Evolutionary conservation across 257 asterid genomes (phyloP), one percentile per base, ranked within the genome.

Genomic region (Thymus quinquecostatus): DNA sequence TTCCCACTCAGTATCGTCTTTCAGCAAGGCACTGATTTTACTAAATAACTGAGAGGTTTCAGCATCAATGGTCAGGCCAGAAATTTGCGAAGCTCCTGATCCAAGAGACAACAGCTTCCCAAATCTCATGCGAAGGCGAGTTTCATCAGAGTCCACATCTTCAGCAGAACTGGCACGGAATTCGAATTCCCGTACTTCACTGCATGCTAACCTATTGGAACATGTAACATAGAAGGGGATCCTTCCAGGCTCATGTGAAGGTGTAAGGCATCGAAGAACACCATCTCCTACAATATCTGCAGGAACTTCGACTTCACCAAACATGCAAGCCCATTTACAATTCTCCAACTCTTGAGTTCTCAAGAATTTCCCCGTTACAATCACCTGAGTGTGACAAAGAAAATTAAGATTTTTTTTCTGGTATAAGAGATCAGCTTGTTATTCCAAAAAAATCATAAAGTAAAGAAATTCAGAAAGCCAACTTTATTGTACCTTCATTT

Each of bases 171-270:
- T 48, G 48, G 82, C 65, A 51, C 86, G 84, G 77, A 86, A 91
- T 73, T 91, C 97, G 65, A 89, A 94, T 82, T 92, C 98, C 43
- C 98, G 87, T 67, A 92, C 89, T 85, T 92, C 98, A 62, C 98
- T 92, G 85, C 98, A 90, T 59, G 98, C 97, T 78, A 88, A 85
- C 84, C 98, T 88, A 79, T 92, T 92, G 79, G 92, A 90, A 82
- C 96, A 83, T 57, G 98, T 92, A 64, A 92, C 62, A 59, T 92
- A 92, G 74, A 92, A 92, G 36, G 97, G 95, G 71, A 92, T 88
- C 79, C 86, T 87, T 78, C 96, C 97, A 60, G 84, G 75, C 77
- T 79, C 87, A 60, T 88, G 96, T 57, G 74, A 65, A 76, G 96
- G 98, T 29, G 97, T 86, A 68, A 62, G 75, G 88, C 98, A 92